These are phyloP conservation scores for Aureobasidium leucospermi DNA, from an alignment of 2,329 filamentous ascomycete species.

Conservation along the genomic window DNA sequence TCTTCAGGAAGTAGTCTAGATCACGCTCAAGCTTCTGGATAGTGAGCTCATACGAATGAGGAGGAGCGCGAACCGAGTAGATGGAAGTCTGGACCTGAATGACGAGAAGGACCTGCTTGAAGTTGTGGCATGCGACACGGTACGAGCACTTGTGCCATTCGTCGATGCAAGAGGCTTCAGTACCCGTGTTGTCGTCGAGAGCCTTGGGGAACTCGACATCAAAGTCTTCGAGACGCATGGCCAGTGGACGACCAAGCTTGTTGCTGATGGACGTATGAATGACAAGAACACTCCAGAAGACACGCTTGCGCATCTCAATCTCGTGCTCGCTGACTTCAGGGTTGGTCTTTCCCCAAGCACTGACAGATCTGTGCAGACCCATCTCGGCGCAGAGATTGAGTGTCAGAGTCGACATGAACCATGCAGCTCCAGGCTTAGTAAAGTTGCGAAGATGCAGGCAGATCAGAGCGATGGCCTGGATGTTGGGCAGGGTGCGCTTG, in stretches of 20 bases:
- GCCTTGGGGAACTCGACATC: slow-evolving; percentile 70
- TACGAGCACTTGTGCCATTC: slow-evolving; percentile 55
- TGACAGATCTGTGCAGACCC: slow-evolving; percentile 65
- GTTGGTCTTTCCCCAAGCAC: slow-evolving; percentile 44
- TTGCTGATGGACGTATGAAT: slow-evolving; percentile 64
- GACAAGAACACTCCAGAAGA: slow-evolving; percentile 66
- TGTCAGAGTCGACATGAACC: slow-evolving; percentile 58
- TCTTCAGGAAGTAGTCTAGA: slow-evolving; percentile 55
- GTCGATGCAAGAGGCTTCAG: slow-evolving; percentile 41
- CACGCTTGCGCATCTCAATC: slow-evolving; percentile 68
- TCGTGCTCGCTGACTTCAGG: slow-evolving; percentile 50
- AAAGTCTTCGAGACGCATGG: slow-evolving; percentile 65
- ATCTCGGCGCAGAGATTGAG: slow-evolving; percentile 65
- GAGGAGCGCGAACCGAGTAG: slow-evolving; percentile 61
- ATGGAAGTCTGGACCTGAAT: slow-evolving; percentile 69
- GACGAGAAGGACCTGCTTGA: slow-evolving; percentile 58
- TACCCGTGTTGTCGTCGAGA: slow-evolving; percentile 63
- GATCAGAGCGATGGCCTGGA: slow-evolving; percentile 68
- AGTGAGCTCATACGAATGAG: slow-evolving; percentile 55
- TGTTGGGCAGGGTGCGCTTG: slow-evolving; percentile 55
- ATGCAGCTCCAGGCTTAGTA: slow-evolving; percentile 69
- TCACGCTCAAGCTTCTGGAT: slow-evolving; percentile 60
- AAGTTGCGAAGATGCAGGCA: slow-evolving; percentile 67
- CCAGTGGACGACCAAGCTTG: slow-evolving; percentile 70
- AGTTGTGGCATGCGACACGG: slow-evolving; percentile 57